Base-by-base conservation (phyloP, 768 basidiomycete species). In the Mycena rebaudengoi region DNA sequence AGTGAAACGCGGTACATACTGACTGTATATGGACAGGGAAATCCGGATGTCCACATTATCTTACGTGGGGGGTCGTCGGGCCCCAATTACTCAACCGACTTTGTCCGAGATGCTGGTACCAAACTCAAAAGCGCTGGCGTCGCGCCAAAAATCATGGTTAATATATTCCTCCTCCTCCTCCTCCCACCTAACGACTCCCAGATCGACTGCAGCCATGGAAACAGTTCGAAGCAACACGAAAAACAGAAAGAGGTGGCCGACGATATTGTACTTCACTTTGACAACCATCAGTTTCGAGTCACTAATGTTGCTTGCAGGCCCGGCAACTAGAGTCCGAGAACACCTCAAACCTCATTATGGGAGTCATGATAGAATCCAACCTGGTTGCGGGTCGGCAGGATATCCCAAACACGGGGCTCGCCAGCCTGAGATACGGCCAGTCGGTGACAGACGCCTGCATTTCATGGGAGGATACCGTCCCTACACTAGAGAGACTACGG, bases 121-220 rank as follows among this genome's bases (percentile, higher is more conserved):
- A 92, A 93, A 72, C 81, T 98, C 37, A 75, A 75, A 33, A 98
- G 97, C 76, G 92, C 94, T 8, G 89, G 88, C 7, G 80, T 98
- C 35, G 71, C 87, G 12, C 86, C 86, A 65, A 94, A 90, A 74
- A 85, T 99, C 65, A 98, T 99, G 97, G 94, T n/a, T 33, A 33
- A 45, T 23, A 26, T 45, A 13, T 14, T 21, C 12, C 4, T 37
- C n/a, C 8, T 7, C 7, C 4, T 3, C 49, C 49, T 25, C 51
- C 41, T 29, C 21, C 40, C 54, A 13, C 55, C 44, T 21, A 49
- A 50, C 46, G 11, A 32, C 25, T 48, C 4, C 29, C 72, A 97
- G 96, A 89, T 98, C 66, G 95, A 97, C 77, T 97, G 97, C 84
- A 96, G 95, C 70, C 96, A 98, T 74, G 96, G 97, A 62, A 98